Evolutionary conservation across 768 basidiomycete species (phyloP).

Genomic region (Lactarius evosmus): DNA sequence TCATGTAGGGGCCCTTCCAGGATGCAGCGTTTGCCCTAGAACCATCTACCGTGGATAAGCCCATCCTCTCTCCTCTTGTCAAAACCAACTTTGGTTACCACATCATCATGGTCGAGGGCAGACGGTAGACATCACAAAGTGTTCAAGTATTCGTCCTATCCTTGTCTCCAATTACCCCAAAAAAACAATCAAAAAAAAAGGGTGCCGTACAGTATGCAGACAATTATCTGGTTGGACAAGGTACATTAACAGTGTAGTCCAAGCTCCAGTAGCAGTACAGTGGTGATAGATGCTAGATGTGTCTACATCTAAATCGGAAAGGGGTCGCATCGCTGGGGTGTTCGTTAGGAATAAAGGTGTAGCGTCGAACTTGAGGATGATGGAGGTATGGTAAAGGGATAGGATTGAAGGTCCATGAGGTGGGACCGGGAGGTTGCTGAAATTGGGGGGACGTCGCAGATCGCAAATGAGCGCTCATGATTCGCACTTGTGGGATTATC

Average conservation of each 20-base stretch:
- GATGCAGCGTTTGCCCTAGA: constrained; percentile 81
- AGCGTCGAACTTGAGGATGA: constrained; percentile 17
- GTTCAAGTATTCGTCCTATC: constrained; percentile 3
- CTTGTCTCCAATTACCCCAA: constrained; percentile 1
- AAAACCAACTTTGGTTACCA: constrained; percentile 87
- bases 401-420: constrained; percentile 17
- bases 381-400: constrained; percentile 11
- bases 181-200: constrained; percentile 6
- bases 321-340: neutral
- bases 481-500: neutral
- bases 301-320: constrained; percentile 23
- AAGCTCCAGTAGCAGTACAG: constrained; percentile 24
- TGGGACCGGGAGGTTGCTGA: constrained; percentile 24
- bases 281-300: constrained; percentile 15
- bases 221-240: constrained; percentile 23
- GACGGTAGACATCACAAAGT: constrained; percentile 41
- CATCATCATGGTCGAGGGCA: constrained; percentile 88
- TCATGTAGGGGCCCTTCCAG: constrained; percentile 62
- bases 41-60: constrained; percentile 80
- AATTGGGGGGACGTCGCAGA: constrained; percentile 19
- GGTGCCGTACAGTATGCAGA: constrained; percentile 22
- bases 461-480: constrained; percentile 15
- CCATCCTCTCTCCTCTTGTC: constrained; percentile 64
- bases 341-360: constrained; percentile 16
- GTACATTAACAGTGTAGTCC: constrained; percentile 24